A percentile compares a stretch with the other conserved stretches of the same genome.
Conservation (phyloP, 495 filamentous ascomycete genomes). For the Saxophila tyrrhenica region DNA sequence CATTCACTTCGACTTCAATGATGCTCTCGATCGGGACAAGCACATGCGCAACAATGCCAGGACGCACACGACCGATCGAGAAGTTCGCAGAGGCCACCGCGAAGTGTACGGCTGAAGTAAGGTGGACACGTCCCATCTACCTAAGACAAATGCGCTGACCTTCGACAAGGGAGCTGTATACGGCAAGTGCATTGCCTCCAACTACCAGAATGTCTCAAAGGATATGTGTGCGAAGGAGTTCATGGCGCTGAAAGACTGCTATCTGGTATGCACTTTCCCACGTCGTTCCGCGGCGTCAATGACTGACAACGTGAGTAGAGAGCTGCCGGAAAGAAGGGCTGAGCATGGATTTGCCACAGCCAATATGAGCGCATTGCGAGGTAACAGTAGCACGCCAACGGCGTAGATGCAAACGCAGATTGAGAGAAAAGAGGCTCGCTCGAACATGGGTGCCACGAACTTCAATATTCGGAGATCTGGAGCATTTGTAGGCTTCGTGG, state of each 20-base stretch:
- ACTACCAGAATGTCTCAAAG: slow-evolving; percentile 84
- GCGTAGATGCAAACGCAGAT: too few species aligned
- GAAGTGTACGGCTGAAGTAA: slow-evolving; percentile 74
- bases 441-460: too few species aligned
- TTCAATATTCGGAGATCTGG: too few species aligned
- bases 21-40: too few species aligned
- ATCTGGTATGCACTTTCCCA: slow-evolving; percentile 46
- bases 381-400: too few species aligned
- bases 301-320: slow-evolving; percentile 3
- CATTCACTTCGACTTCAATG: too few species aligned
- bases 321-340: slow-evolving; percentile 15
- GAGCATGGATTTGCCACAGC: not conserved
- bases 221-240: slow-evolving; percentile 87
- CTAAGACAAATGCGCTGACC: slow-evolving; percentile 7
- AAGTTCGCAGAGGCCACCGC: slow-evolving; percentile 73
- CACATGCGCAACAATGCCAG: slow-evolving; percentile 16
- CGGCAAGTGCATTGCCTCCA: slow-evolving; percentile 81
- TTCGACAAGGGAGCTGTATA: slow-evolving; percentile 60
- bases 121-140: slow-evolving; percentile 5
- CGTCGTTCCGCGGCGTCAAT: not conserved
- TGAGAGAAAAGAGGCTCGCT: too few species aligned
- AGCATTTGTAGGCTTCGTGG: too few species aligned
- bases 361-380: too few species aligned
- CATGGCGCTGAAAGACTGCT: slow-evolving; percentile 76
- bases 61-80: slow-evolving; percentile 62